These are phyloP conservation scores for Kodamaea anthophila DNA, from an alignment of 1,139 yeast genomes.

Conservation along the genomic window DNA sequence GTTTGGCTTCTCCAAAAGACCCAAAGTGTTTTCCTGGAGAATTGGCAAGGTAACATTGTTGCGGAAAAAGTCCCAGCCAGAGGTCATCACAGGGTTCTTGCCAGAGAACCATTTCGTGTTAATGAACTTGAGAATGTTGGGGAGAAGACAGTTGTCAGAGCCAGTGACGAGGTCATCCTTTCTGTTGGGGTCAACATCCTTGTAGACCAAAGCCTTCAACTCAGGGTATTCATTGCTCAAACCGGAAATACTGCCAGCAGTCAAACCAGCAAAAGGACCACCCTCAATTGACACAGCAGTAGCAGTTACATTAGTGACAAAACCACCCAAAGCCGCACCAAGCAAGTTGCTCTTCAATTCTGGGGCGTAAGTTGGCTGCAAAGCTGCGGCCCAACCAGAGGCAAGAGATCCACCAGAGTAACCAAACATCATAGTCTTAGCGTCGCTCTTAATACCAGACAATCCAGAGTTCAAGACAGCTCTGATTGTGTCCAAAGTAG, in stretches of 20 bases:
- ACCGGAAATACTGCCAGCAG: conserved; percentile 22
- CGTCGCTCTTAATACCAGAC: conserved; percentile 13
- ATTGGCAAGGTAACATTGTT: conserved; percentile 12
- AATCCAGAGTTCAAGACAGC: conserved; percentile 12
- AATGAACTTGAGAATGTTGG: conserved; percentile 8
- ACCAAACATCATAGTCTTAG: conserved; percentile 16
- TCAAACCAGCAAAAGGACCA: conserved; percentile 20
- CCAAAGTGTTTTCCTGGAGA: conserved; percentile 15
- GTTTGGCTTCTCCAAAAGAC: conserved; percentile 16
- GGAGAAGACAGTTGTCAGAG: conserved; percentile 6
- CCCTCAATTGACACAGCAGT: conserved; percentile 24
- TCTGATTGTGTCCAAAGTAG: conserved; percentile 23
- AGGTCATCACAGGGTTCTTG: conserved; percentile 8
- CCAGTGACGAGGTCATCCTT: conserved; percentile 2
- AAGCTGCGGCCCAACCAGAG: conserved; percentile 16
- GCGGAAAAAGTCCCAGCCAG: conserved; percentile 16
- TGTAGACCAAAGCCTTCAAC: conserved; percentile 8
- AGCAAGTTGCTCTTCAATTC: conserved; percentile 12
- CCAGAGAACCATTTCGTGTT: conserved; percentile 15
- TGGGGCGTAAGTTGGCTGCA: conserved; percentile 18
- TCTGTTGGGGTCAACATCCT: conserved; percentile 4
- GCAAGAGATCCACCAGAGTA: conserved; percentile 19
- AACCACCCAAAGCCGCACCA: conserved; percentile 16
- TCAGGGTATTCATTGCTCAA: conserved; percentile 22
- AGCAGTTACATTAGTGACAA: conserved; percentile 14